A percentile compares a stretch with the other conserved stretches of the same genome.
phyloP scores from a whole-genome alignment of 495 filamentous ascomycete species.

The Pyronema domesticum region DNA sequence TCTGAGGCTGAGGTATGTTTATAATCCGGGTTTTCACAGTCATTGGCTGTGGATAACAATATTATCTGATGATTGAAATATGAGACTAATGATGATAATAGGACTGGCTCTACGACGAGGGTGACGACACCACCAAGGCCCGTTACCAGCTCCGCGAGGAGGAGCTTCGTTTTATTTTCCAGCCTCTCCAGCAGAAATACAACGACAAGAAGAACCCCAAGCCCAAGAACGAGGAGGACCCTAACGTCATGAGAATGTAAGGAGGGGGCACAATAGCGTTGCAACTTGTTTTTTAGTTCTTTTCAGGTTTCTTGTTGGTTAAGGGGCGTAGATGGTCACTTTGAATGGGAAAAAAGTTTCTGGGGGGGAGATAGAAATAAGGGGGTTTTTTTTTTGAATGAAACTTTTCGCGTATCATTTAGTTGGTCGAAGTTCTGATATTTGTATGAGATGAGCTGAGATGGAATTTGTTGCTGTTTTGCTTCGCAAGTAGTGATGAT shows the following conservation, averaged over 20 bases:
- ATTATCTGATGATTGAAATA: neutral
- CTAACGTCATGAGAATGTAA: conserved; percentile 40
- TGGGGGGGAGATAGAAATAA: neutral
- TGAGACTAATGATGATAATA: conserved; percentile 27
- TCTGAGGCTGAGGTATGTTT: conserved; percentile 60
- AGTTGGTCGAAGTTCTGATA: too few species aligned
- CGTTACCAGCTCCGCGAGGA: conserved; percentile 88
- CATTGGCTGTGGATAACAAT: conserved; percentile 10
- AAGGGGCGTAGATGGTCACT: neutral
- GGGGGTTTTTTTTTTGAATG: too few species aligned
- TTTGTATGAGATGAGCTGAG: too few species aligned
- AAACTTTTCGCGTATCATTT: too few species aligned
- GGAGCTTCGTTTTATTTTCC: conserved; percentile 77
- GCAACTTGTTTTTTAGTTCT: too few species aligned
- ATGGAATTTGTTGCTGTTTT: too few species aligned
- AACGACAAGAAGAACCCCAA: conserved; percentile 86
- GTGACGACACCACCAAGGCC: conserved; percentile 86
- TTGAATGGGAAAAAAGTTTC: conserved; percentile 1
- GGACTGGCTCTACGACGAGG: conserved; percentile 98
- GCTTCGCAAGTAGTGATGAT: too few species aligned
- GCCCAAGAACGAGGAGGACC: conserved; percentile 54
- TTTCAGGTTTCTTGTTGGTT: neutral
- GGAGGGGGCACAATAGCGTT: conserved; percentile 31
- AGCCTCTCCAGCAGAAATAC: conserved; percentile 85
- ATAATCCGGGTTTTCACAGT: conserved; percentile 7